Percentiles rank a stretch among this genome's conserved stretches.
Evolutionary conservation across 768 basidiomycete genomes (phyloP).

Genomic region (Macrocybe gigantea): DNA sequence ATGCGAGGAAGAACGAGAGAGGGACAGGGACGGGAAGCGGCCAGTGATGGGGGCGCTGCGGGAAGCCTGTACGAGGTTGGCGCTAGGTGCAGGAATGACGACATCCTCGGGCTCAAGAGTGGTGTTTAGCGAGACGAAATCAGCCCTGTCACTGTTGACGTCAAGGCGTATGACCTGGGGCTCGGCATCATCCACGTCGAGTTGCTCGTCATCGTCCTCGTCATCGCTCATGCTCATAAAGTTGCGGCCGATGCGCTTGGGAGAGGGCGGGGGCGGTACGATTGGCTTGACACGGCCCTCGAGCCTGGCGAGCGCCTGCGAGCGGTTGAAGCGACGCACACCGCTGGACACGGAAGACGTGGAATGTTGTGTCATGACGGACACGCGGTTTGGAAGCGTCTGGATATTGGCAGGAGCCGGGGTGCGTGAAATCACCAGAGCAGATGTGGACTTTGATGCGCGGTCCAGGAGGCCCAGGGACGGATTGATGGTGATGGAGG

Average conservation of each 20-base stretch:
- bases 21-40: constrained; percentile 7
- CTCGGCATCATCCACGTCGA: constrained; percentile 22
- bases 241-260: constrained; percentile 27
- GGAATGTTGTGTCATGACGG: constrained; percentile 4
- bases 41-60: constrained; percentile 8
- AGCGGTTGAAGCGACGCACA: constrained; percentile 42
- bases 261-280: constrained; percentile 8
- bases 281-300: constrained; percentile 41
- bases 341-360: constrained; percentile 38
- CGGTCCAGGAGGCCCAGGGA: constrained; percentile 19
- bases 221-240: constrained; percentile 71
- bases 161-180: constrained; percentile 1
- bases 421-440: constrained; percentile 14
- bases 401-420: constrained; percentile 14
- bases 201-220: constrained; percentile 33
- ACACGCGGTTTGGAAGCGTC: constrained; percentile 11
- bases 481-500: constrained; percentile 21
- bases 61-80: constrained; percentile 9
- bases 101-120: constrained; percentile 32
- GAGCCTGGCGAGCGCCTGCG: constrained; percentile 57
- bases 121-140: constrained; percentile 8
- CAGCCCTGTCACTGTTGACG: too few species aligned
- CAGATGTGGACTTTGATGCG: constrained; percentile 9
- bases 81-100: constrained; percentile 20
- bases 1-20: constrained; percentile 7